Percentiles rank a stretch among this genome's conserved stretches.
Evolutionary conservation across 257 asterid genomes (phyloP).

Genomic region (Schizonepeta tenuifolia): DNA sequence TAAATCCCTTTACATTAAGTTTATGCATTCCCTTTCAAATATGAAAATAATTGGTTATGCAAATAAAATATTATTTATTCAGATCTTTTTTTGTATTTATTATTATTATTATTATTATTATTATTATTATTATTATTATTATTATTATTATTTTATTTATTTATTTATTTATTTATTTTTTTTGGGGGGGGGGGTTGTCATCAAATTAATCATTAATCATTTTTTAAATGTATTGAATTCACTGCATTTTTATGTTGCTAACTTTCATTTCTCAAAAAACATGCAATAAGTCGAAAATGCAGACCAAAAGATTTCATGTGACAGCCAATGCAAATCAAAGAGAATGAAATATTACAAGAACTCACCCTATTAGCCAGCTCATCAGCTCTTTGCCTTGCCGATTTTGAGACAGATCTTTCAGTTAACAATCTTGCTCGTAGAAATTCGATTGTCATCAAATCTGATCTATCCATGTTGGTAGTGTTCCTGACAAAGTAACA

Average conservation of each 20-base stretch:
- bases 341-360: conserved; percentile 25
- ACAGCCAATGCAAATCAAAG: conserved; percentile 11
- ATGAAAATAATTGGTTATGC: not conserved
- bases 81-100: no score
- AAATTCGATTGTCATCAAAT: conserved; percentile 80
- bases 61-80: no score
- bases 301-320: conserved; percentile 4
- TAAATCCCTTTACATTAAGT: not conserved
- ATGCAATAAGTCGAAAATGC: not conserved
- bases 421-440: conserved; percentile 83
- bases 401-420: conserved; percentile 85
- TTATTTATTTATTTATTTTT: not conserved
- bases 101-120: no score
- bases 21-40: not conserved
- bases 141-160: no score
- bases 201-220: not conserved
- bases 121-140: no score
- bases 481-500: conserved; percentile 47
- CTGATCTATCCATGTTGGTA: conserved; percentile 62
- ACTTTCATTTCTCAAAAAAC: not conserved
- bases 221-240: conserved; percentile 4
- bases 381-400: conserved; percentile 85
- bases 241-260: not conserved
- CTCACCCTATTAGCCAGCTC: conserved; percentile 90
- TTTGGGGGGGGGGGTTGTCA: not conserved